Evolutionary conservation across 2,329 filamentous ascomycete species (phyloP), one percentile per base, ranked within the genome.

Genomic region (Fusarium anguioides): DNA sequence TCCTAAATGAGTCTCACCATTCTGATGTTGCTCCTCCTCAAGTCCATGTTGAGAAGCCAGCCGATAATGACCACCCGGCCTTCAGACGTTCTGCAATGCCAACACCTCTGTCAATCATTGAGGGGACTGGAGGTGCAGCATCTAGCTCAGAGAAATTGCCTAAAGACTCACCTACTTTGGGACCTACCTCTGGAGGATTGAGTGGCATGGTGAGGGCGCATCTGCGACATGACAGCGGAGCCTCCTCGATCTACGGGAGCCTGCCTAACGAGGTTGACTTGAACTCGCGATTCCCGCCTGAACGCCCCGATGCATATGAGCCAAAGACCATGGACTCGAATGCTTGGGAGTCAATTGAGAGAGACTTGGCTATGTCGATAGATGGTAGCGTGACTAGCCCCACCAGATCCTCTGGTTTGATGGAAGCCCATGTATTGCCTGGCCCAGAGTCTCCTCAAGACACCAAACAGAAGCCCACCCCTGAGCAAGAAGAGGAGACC

Each of bases 161-260:
- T 2, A 68, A 70, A 11, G 93, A 97, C 72, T 97, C 94, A 0
- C 94, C 94, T 1, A 96, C 93, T 0, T 80, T 97, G 8, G 91
- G 91, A 3, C 90, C 91, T 0, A 82, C 82, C 17, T 53, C 75
- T 12, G 93, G 92, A 2, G 71, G 71, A 4, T 82, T 97, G 17
- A 95, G 90, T 72, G 91, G 91, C 3, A 86, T 97, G 82, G 89
- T 97, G 42, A 88, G 91, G 29, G 90, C 94, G 64, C 96, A 98
- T 81, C 81, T 98, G 37, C 89, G 96, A 48, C 88, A 88, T 31
- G 88, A 90, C 66, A 98, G 95, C 79, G 90, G 90, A 59, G 86
- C 88, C 15, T 98, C 95, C 1, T 96, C 93, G 0, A 84, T 96
- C 24, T 93, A 93, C 69, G 87, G 86, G 24, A 55, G 79, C 78